Percentiles rank a stretch among this genome's conserved stretches.
phyloP scores from a whole-genome alignment of 495 filamentous ascomycete genomes.

The Opeltia flavorubescens region DNA sequence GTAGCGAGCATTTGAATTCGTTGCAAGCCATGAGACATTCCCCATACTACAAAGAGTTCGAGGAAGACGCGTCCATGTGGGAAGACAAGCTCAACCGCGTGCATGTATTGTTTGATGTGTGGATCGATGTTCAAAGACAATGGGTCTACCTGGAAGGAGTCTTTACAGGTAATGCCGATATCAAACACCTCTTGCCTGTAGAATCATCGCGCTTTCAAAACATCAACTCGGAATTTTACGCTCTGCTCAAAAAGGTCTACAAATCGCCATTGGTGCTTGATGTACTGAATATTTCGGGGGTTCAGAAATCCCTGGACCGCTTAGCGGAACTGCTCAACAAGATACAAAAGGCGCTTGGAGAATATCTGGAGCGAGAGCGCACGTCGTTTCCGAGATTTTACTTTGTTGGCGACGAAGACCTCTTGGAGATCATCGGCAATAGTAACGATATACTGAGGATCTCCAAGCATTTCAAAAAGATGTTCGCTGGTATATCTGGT shows the following conservation, averaged over 20 bases:
- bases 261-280: conserved; percentile 89
- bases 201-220: conserved; percentile 95
- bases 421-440: conserved; percentile 99
- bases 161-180: conserved; percentile 95
- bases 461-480: conserved; percentile 97
- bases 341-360: conserved; percentile 96
- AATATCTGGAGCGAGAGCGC: conserved; percentile 95
- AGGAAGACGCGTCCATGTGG: conserved; percentile 91
- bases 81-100: conserved; percentile 97
- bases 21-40: conserved; percentile 98
- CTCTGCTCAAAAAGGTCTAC: conserved; percentile 97
- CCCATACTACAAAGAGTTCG: conserved; percentile 97
- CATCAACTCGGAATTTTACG: conserved; percentile 96
- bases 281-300: conserved; percentile 84
- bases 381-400: conserved; percentile 97
- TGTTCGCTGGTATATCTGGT: conserved; percentile 92
- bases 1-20: conserved; percentile 93
- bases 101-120: conserved; percentile 94
- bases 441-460: conserved; percentile 93
- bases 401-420: conserved; percentile 96
- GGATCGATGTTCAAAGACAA: conserved; percentile 98
- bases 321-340: conserved; percentile 93
- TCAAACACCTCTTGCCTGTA: conserved; percentile 92
- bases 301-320: conserved; percentile 89
- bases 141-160: conserved; percentile 99